Evolutionary conservation across 768 basidiomycete genomes (phyloP).

Genomic region (Russula foetens): DNA sequence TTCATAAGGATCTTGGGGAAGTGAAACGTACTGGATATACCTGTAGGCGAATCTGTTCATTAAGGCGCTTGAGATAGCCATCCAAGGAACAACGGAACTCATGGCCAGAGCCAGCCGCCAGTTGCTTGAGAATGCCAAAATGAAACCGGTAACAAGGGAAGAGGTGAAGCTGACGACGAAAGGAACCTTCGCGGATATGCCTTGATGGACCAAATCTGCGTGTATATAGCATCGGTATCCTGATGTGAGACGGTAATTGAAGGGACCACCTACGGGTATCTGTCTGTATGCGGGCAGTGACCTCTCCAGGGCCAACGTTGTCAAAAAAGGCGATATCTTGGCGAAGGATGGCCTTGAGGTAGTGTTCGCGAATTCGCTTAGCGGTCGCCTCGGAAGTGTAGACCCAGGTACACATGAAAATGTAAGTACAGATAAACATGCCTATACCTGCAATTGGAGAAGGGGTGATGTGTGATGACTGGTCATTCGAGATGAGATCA

Average conservation of each 20-base stretch:
- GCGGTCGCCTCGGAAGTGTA: slow-evolving; percentile 79
- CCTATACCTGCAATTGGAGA: slow-evolving; percentile 55
- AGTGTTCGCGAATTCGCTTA: slow-evolving; percentile 76
- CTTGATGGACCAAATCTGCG: slow-evolving; percentile 82
- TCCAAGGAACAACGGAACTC: slow-evolving; percentile 77
- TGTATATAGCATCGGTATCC: neutral
- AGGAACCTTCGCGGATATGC: slow-evolving; percentile 84
- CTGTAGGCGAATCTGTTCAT: slow-evolving; percentile 62
- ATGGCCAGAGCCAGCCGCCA: slow-evolving; percentile 85
- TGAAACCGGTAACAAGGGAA: slow-evolving; percentile 76
- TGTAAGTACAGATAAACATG: slow-evolving; percentile 64
- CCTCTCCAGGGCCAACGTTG: slow-evolving; percentile 84
- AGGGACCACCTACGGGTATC: slow-evolving; percentile 56
- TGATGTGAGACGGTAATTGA: neutral
- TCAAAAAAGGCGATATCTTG: slow-evolving; percentile 92
- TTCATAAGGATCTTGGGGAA: neutral
- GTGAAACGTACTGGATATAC: slow-evolving; percentile 49
- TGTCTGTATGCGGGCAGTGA: slow-evolving; percentile 87
- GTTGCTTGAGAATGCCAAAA: slow-evolving; percentile 55
- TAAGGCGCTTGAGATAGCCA: slow-evolving; percentile 58
- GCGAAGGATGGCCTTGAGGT: slow-evolving; percentile 71
- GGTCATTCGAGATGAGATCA: neutral
- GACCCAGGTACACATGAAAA: slow-evolving; percentile 67
- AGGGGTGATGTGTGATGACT: neutral
- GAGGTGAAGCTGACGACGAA: slow-evolving; percentile 53